Conservation (phyloP, 257 asterid species). For the Cinchona pubescens region DNA sequence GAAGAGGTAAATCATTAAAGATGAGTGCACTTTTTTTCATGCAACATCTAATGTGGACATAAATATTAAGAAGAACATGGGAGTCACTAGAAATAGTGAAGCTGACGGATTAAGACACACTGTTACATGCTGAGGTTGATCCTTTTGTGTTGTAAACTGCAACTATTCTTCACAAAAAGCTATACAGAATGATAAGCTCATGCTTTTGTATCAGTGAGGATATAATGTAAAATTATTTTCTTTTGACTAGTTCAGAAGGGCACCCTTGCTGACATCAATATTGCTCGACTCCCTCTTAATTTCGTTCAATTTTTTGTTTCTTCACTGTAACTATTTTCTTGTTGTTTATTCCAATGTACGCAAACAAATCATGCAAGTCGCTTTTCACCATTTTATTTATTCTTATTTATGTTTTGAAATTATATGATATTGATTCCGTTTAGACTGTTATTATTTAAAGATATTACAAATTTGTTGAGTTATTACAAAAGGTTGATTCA, state of each 20-base stretch:
- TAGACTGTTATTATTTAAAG: too few species aligned
- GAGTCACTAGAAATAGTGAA: not conserved
- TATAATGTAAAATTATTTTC: not conserved
- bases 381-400: too few species aligned
- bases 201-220: not conserved
- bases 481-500: too few species aligned
- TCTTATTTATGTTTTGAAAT: too few species aligned
- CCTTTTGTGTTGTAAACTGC: not conserved
- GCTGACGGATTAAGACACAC: not conserved
- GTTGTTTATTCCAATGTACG: not conserved
- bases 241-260: not conserved
- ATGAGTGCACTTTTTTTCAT: not conserved
- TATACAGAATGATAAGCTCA: constrained; percentile 1
- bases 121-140: not conserved
- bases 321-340: not conserved
- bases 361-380: too few species aligned
- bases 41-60: not conserved
- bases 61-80: not conserved
- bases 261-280: not conserved
- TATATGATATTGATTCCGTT: not conserved
- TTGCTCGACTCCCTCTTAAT: not conserved
- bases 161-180: too few species aligned
- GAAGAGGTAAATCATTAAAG: not conserved
- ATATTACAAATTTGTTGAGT: too few species aligned
- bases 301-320: not conserved